Conservation (phyloP, 2,329 filamentous ascomycete genomes). For the Diaporthe sp. region DNA sequence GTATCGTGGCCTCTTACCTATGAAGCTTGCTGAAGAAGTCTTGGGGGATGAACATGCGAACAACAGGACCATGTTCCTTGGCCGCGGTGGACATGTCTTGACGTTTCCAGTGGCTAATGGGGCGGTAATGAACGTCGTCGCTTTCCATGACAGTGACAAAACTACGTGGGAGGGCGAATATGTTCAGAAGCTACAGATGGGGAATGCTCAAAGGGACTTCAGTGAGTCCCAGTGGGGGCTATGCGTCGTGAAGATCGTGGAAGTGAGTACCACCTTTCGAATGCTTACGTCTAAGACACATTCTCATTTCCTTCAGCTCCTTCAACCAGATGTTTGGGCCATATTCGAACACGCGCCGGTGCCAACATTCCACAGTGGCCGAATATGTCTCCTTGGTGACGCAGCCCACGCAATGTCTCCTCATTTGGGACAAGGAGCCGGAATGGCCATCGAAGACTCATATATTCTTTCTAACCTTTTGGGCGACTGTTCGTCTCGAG, state of each 20-base stretch:
- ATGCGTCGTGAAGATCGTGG: slow-evolving; percentile 11
- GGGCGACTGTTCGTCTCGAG: neutral
- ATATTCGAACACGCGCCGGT: slow-evolving; percentile 23
- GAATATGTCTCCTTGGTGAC: slow-evolving; percentile 24
- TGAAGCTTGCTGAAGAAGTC: slow-evolving; percentile 19
- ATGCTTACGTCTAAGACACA: neutral
- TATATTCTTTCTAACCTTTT: slow-evolving; percentile 14
- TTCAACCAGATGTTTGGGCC: slow-evolving; percentile 28
- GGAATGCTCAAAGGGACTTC: slow-evolving; percentile 11
- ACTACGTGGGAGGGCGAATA: neutral
- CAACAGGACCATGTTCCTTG: slow-evolving; percentile 17
- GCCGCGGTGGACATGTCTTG: slow-evolving; percentile 26
- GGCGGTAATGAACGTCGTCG: slow-evolving; percentile 15
- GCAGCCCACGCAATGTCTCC: slow-evolving; percentile 27
- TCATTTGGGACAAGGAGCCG: slow-evolving; percentile 27
- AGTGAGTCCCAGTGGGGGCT: slow-evolving; percentile 9
- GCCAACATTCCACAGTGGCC: slow-evolving; percentile 13
- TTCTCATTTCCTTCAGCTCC: slow-evolving; percentile 2
- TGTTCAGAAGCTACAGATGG: slow-evolving; percentile 10
- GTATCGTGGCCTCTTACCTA: slow-evolving; percentile 25
- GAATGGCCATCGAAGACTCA: slow-evolving; percentile 30
- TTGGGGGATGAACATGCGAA: slow-evolving; percentile 9
- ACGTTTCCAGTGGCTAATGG: slow-evolving; percentile 23
- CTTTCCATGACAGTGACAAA: slow-evolving; percentile 10
- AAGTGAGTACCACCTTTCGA: neutral